Percentiles rank a stretch among this genome's conserved stretches.
Conservation (phyloP, 1,284 basidiomycete genomes). For the Boletus holoroseus region DNA sequence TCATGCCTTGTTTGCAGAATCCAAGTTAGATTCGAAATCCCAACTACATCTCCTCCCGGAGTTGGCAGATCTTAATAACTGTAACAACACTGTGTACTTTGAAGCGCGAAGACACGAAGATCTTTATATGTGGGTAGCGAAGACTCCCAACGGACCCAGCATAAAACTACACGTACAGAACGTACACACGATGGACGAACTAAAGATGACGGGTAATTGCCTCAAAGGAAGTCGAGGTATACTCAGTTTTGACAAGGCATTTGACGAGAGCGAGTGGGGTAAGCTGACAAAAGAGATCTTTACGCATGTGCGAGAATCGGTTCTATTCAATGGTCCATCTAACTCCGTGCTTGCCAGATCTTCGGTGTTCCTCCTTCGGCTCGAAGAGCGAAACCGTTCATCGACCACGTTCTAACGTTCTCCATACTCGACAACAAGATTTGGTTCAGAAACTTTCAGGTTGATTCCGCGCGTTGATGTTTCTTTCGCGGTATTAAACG, state of each 20-base stretch:
- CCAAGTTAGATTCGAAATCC: conserved; percentile 96
- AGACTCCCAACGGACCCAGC: conserved; percentile 96
- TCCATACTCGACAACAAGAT: conserved; percentile 94
- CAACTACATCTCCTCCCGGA: conserved; percentile 93
- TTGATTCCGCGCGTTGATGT: conserved; percentile 30
- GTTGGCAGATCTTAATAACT: conserved; percentile 95
- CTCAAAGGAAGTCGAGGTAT: conserved; percentile 92
- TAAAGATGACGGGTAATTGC: conserved; percentile 99
- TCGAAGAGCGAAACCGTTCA: conserved; percentile 91
- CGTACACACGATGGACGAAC: conserved; percentile 99
- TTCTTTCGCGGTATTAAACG: neutral
- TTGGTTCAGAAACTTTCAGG: conserved; percentile 99
- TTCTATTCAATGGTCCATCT: conserved; percentile 4
- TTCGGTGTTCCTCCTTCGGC: conserved; percentile 92
- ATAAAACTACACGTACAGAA: conserved; percentile 98
- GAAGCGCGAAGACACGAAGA: conserved; percentile 95
- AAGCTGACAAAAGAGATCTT: conserved; percentile 91
- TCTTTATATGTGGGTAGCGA: conserved; percentile 94
- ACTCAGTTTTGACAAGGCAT: conserved; percentile 88
- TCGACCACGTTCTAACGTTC: conserved; percentile 97
- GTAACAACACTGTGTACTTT: conserved; percentile 97
- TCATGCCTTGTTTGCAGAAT: conserved; percentile 50
- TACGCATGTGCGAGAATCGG: conserved; percentile 73
- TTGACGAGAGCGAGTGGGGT: conserved; percentile 88
- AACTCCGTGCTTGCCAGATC: conserved; percentile 52